These are phyloP conservation scores for Fusarium pseudonygamai DNA, from an alignment of 2,329 filamentous ascomycete species.

Conservation along the genomic window DNA sequence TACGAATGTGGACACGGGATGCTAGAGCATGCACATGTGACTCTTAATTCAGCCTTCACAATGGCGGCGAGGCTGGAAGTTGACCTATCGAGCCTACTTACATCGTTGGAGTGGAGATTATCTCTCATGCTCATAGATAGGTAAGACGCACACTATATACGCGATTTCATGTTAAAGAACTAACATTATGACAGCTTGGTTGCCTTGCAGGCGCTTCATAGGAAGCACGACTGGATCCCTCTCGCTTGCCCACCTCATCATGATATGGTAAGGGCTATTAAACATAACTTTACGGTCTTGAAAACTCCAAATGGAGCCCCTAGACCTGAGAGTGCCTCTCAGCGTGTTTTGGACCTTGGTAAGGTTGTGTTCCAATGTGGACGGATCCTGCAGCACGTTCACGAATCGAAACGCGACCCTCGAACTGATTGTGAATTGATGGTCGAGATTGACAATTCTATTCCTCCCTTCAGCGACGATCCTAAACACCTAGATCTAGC, in stretches of 20 bases:
- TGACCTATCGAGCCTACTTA: not conserved
- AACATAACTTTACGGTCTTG: not conserved
- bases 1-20: not conserved
- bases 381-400: not conserved
- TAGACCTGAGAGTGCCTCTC: rapidly evolving
- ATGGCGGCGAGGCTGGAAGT: not conserved
- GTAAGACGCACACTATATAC: not conserved
- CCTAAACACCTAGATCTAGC: no score
- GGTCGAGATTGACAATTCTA: rapidly evolving
- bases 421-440: not conserved
- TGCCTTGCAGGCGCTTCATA: not conserved
- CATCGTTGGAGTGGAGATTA: not conserved
- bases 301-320: not conserved
- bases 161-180: rapidly evolving
- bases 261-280: not conserved
- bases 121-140: not conserved
- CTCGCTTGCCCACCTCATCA: not conserved
- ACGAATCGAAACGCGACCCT: not conserved
- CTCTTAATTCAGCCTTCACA: not conserved
- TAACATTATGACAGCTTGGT: not conserved
- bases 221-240: not conserved
- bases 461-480: not conserved
- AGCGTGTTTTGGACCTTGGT: not conserved
- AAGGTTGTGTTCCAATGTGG: no score
- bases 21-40: not conserved